Base-by-base conservation (phyloP, 1,284 basidiomycete species). In the Pseudozyma sp. region DNA sequence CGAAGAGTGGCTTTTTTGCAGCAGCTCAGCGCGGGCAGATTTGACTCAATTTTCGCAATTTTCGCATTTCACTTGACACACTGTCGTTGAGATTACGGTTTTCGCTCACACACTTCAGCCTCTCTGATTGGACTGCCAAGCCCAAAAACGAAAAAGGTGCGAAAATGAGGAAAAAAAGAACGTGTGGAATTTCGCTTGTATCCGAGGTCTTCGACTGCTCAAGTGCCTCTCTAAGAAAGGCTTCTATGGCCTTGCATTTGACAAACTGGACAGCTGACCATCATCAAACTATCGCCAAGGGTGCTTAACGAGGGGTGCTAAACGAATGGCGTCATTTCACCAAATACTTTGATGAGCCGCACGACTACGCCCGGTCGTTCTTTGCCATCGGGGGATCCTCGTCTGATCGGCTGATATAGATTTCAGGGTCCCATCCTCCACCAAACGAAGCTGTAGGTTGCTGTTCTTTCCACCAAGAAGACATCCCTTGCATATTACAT, bases 301-400 rank as follows among this genome's bases (percentile, higher is more conserved):
- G 35, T 45, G 12, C 66, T 69, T 59, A 49, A 64, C 61, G 67
- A 70, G 52, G 31, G 0, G n/a, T 9, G 55, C 61, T 64, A 52
- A 42, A 62, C 61, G 59, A 71, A 71, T 66, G 69, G 63, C 69
- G 69, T 65, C 58, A 71, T 71, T 66, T 59, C 3, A 25, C n/a
- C 9, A 3, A 13, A 14, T 12, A 31, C 13, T 10, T 44, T 8
- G 9, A 3, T 40, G 11, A 13, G 39, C 39, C 39, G 39, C 39
- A n/a, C 39, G 39, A 8, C 39, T 40, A 12, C 8, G 39, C 13
- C 18, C 18, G 43, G 43, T 3, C 25, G 25, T 31, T 6, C 25
- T 0, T 3, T 21, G 44, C 16, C 50, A 25, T 61, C 65, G 65
- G 47, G 45, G 44, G 45, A 5, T 31, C 10, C 2, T 9, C 6